phyloP scores from a whole-genome alignment of 768 basidiomycete species.

The Pleurotus sapidus region DNA sequence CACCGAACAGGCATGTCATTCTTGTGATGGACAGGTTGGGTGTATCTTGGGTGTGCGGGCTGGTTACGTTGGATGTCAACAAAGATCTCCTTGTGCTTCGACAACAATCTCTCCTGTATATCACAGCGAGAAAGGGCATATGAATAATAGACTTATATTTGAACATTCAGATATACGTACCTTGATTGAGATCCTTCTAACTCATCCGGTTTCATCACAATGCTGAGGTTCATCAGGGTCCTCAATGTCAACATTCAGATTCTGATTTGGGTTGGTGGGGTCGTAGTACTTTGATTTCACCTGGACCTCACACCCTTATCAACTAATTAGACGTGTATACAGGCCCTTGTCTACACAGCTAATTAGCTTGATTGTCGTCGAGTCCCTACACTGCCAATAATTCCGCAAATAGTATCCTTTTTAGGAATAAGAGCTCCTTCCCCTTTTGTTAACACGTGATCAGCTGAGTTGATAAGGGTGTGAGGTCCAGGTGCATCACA shows the following conservation, averaged over 20 bases:
- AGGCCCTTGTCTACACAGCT: neutral
- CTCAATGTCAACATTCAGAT: too few species aligned
- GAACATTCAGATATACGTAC: constrained; percentile 10
- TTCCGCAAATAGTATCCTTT: too few species aligned
- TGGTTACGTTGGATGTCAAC: constrained; percentile 14
- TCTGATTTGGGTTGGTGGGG: too few species aligned
- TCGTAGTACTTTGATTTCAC: neutral
- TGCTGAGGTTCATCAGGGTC: too few species aligned
- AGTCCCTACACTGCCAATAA: constrained; percentile 6
- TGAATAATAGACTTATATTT: neutral
- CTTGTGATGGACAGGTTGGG: constrained; percentile 11
- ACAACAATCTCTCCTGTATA: constrained; percentile 17
- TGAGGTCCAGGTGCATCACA: too few species aligned
- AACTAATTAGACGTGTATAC: constrained; percentile 2
- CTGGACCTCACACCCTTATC: neutral
- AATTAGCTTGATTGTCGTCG: neutral
- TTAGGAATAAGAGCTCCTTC: too few species aligned
- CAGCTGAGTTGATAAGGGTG: too few species aligned
- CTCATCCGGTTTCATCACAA: constrained; percentile 16
- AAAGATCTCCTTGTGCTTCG: constrained; percentile 20
- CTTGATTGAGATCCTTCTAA: constrained; percentile 23
- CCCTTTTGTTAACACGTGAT: too few species aligned
- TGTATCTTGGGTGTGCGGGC: neutral
- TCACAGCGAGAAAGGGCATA: neutral
- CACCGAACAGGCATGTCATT: constrained; percentile 24